A percentile compares a stretch with the other conserved stretches of the same genome.
These are phyloP conservation scores for Zygoascus tannicola DNA, from an alignment of 805 yeast genomes.

Conservation along the genomic window DNA sequence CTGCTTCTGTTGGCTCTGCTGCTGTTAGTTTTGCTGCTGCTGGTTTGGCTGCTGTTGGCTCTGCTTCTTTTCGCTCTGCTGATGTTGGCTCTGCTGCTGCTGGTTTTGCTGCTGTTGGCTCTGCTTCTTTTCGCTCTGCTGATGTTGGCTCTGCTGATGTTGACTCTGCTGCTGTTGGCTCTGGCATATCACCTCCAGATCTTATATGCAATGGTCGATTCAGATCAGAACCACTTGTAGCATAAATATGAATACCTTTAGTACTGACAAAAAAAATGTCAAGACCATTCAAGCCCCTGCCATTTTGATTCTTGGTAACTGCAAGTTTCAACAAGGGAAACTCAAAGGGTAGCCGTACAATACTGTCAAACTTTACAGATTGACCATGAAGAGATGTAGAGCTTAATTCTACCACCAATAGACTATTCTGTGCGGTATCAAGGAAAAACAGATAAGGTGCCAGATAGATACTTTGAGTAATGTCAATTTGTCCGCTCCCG, in stretches of 20 bases:
- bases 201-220: too few relatives aligned
- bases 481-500: not conserved
- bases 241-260: conserved; percentile 7
- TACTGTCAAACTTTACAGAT: not conserved
- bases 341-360: conserved; percentile 6
- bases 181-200: too few relatives aligned
- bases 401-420: not conserved
- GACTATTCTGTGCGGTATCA: not conserved
- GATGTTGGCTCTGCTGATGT: too few relatives aligned
- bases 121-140: too few relatives aligned
- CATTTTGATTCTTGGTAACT: conserved; percentile 10
- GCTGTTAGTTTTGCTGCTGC: too few relatives aligned
- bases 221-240: not conserved
- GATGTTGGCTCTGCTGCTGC: too few relatives aligned
- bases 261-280: conserved; percentile 16
- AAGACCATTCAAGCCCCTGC: conserved; percentile 6
- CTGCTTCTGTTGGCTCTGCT: too few relatives aligned
- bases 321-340: conserved; percentile 1
- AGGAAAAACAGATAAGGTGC: not conserved
- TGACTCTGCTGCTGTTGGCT: too few relatives aligned
- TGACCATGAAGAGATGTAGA: not conserved
- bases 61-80: too few relatives aligned
- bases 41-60: too few relatives aligned
- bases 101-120: too few relatives aligned
- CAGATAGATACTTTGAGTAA: not conserved